Conservation (phyloP, 108 stramenopile genomes). For the Discostella stelligeroides region DNA sequence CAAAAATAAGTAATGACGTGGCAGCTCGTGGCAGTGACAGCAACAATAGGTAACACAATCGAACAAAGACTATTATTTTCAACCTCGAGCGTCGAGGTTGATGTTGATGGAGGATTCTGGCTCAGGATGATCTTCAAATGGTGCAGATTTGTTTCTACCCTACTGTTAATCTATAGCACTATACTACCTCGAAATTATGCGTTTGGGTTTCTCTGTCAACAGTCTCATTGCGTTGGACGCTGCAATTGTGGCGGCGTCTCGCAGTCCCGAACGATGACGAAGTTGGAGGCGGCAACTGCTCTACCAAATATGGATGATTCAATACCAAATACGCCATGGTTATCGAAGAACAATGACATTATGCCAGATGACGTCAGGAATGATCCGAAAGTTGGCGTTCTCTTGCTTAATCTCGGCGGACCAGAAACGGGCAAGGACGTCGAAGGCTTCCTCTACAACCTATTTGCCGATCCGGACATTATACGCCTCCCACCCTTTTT, state of each 20-base stretch:
- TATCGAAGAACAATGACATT: no score
- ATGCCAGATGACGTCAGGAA: neutral
- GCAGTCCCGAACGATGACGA: conserved; percentile 1
- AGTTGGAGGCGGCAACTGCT: conserved; percentile 30
- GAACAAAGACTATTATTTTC: no score
- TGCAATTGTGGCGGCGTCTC: neutral
- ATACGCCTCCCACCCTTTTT: conserved; percentile 90
- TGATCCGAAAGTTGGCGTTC: conserved; percentile 80
- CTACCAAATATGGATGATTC: conserved; percentile 23
- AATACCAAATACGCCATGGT: conserved; percentile 9
- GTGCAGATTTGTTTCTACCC: conserved; percentile 2
- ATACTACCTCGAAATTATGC: neutral
- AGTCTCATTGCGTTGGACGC: neutral
- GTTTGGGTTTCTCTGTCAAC: neutral
- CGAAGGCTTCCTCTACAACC: conserved; percentile 95
- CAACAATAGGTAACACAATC: no score
- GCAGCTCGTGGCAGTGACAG: no score
- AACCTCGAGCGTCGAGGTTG: no score
- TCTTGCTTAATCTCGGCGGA: conserved; percentile 94
- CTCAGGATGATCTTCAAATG: conserved; percentile 6
- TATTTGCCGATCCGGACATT: conserved; percentile 98
- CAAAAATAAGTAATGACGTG: no score
- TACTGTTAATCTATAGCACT: conserved; percentile 7
- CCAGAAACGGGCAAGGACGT: conserved; percentile 92
- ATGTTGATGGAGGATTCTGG: neutral